phyloP scores from a whole-genome alignment of 73 alveolate genomes.

The Stentor roeselii region DNA sequence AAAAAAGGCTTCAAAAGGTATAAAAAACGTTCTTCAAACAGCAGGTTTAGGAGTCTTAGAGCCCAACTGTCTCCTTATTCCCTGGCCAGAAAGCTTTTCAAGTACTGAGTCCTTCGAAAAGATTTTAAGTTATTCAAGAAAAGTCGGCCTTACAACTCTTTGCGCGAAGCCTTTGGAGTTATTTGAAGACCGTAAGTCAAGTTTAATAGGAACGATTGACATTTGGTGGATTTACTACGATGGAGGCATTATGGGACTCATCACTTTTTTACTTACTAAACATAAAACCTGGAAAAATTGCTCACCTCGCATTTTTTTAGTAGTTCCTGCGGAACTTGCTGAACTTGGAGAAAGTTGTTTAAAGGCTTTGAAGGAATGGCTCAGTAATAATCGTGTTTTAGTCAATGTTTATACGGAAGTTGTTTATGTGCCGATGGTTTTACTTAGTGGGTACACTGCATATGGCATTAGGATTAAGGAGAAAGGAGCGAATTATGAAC shows the following conservation, averaged over 20 bases:
- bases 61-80: slow-evolving; percentile 59
- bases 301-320: slow-evolving; percentile 44
- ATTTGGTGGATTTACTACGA: slow-evolving; percentile 66
- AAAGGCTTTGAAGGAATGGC: not conserved
- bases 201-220: slow-evolving; percentile 57
- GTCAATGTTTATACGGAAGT: not conserved
- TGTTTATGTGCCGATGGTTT: not conserved
- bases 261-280: slow-evolving; percentile 41
- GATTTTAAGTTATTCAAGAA: slow-evolving; percentile 15
- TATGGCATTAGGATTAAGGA: not conserved
- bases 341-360: slow-evolving; percentile 21
- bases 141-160: not conserved
- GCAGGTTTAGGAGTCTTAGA: slow-evolving; percentile 70
- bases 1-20: slow-evolving; percentile 41
- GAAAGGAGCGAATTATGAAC: not conserved
- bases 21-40: slow-evolving; percentile 44
- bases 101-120: slow-evolving; percentile 45
- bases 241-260: slow-evolving; percentile 51
- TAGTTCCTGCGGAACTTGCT: slow-evolving; percentile 34
- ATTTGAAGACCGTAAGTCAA: slow-evolving; percentile 40
- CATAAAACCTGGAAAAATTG: slow-evolving; percentile 52
- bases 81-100: slow-evolving; percentile 68
- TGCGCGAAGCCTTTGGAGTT: slow-evolving; percentile 30
- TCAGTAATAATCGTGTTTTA: not conserved
- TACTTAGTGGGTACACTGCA: not conserved